Evolutionary conservation across 2,329 filamentous ascomycete species (phyloP).

Genomic region (Apiospora marii): DNA sequence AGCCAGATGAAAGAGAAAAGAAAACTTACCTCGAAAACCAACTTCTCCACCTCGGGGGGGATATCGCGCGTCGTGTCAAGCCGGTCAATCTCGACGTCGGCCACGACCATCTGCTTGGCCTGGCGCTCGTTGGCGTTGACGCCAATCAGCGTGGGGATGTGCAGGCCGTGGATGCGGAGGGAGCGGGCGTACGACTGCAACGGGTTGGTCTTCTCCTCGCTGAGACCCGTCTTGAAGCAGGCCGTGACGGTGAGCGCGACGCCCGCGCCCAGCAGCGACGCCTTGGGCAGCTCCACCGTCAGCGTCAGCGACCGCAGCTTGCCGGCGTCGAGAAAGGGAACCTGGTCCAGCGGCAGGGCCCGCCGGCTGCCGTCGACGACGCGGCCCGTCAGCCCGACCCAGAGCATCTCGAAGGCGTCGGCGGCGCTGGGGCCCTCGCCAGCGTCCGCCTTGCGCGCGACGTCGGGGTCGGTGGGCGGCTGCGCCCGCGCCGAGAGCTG

Average conservation of each 20-base stretch:
- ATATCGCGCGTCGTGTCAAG: constrained; percentile 55
- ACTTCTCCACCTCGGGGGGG: constrained; percentile 64
- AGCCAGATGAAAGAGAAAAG: neutral
- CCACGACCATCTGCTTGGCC: constrained; percentile 71
- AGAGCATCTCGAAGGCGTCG: constrained; percentile 48
- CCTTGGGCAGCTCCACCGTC: constrained; percentile 70
- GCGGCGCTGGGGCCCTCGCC: constrained; percentile 31
- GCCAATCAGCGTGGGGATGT: constrained; percentile 73
- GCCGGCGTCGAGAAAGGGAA: constrained; percentile 45
- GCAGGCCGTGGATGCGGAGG: constrained; percentile 64
- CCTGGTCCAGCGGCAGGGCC: constrained; percentile 40
- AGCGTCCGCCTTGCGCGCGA: constrained; percentile 28
- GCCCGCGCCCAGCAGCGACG: constrained; percentile 69
- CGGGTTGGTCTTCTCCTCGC: constrained; percentile 38
- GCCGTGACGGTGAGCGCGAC: constrained; percentile 60
- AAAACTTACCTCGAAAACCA: constrained; percentile 65
- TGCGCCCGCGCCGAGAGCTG: constrained; percentile 31
- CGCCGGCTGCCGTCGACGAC: constrained; percentile 42
- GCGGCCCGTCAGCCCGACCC: constrained; percentile 47
- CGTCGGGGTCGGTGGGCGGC: constrained; percentile 20
- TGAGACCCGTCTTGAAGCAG: constrained; percentile 44
- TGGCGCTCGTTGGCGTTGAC: constrained; percentile 75
- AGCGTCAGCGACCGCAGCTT: constrained; percentile 58
- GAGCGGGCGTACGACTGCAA: constrained; percentile 41
- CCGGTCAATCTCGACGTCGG: constrained; percentile 68